A percentile compares a stretch with the other conserved stretches of the same genome.
phyloP scores from a whole-genome alignment of 495 filamentous ascomycete genomes.

The Xylaria telfairii region DNA sequence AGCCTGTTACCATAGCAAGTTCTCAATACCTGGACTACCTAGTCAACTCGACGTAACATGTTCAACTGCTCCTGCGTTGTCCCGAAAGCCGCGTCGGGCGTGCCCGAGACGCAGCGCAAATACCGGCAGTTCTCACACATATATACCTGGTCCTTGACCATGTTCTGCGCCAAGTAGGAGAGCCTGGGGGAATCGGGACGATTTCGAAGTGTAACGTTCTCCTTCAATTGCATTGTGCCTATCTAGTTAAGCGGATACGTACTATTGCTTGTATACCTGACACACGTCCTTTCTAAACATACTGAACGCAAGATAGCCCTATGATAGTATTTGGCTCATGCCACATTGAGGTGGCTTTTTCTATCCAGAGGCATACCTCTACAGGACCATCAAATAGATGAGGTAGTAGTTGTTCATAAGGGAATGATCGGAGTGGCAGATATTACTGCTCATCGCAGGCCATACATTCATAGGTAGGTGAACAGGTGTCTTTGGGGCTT shows the following conservation, averaged over 20 bases:
- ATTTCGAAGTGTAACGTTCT: conserved; percentile 1
- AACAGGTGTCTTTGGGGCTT: background rate
- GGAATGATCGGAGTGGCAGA: background rate
- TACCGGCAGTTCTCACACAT: conserved; percentile 6
- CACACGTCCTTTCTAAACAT: background rate
- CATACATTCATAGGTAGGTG: background rate
- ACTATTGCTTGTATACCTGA: background rate
- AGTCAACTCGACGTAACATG: background rate
- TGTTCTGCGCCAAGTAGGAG: background rate
- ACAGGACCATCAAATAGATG: background rate
- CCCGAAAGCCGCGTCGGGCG: conserved; percentile 8
- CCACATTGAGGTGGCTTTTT: background rate
- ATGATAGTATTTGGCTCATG: too few species aligned
- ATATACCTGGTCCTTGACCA: background rate
- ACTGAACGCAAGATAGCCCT: background rate
- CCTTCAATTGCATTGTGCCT: background rate
- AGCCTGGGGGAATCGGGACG: background rate
- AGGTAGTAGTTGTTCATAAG: background rate
- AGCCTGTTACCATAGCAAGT: background rate
- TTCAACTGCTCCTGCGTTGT: background rate
- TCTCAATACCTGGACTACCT: conserved; percentile 4
- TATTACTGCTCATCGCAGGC: background rate
- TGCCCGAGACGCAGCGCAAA: conserved; percentile 5
- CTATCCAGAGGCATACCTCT: background rate
- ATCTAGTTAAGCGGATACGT: background rate